These are phyloP conservation scores for Trichoderma arundinaceum DNA, from an alignment of 2,329 filamentous ascomycete species.

Conservation along the genomic window DNA sequence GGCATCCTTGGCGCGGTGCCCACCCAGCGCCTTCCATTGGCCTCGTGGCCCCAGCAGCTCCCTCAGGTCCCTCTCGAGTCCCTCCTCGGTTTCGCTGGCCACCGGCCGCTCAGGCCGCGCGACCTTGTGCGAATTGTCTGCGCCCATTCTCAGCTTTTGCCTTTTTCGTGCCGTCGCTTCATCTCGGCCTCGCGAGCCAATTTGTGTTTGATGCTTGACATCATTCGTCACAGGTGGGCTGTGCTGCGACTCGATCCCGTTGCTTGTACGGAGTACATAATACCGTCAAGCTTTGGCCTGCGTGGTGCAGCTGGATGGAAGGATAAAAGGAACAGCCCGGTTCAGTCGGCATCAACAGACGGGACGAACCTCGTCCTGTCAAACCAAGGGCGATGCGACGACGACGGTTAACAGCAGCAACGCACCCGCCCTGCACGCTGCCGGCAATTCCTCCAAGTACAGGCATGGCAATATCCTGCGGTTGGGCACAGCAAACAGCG, in stretches of 20 bases:
- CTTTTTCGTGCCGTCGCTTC: too few species aligned
- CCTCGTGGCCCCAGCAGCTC: conserved; percentile 28
- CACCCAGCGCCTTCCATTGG: conserved; percentile 43
- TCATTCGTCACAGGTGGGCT: too few species aligned
- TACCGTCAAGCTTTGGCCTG: too few species aligned
- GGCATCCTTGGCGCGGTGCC: conserved; percentile 48
- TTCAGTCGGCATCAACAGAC: background rate
- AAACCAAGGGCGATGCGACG: background rate
- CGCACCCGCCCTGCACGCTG: background rate
- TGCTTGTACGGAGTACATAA: too few species aligned
- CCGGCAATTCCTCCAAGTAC: too few species aligned
- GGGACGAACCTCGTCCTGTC: conserved; percentile 13
- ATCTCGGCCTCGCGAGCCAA: too few species aligned
- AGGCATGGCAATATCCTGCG: background rate
- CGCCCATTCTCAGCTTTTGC: too few species aligned
- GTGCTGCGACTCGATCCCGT: too few species aligned
- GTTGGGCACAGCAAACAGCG: conserved; percentile 2
- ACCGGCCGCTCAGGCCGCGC: too few species aligned
- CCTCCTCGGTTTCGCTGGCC: too few species aligned
- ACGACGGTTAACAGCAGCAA: conserved; percentile 5
- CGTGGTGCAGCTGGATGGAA: background rate
- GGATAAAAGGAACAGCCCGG: background rate
- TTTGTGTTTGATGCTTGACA: too few species aligned
- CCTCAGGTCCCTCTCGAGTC: conserved; percentile 35
- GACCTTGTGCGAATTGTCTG: too few species aligned